Conservation (phyloP, 2,329 filamentous ascomycete genomes). For the Hymenoscyphus scutula region DNA sequence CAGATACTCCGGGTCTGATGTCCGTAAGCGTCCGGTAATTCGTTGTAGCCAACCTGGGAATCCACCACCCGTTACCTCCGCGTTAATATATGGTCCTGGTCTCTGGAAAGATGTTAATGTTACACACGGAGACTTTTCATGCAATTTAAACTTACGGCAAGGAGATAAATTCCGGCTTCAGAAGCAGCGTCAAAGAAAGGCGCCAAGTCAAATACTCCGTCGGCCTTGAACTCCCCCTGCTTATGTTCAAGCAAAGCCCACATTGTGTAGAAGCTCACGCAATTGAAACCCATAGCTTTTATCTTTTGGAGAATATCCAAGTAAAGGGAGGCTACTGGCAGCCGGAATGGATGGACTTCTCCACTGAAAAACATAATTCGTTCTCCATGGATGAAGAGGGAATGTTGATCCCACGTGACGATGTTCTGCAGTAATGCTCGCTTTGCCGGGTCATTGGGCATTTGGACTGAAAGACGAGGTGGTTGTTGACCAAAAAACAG, state of each 20-base stretch:
- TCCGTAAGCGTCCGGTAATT: conserved; percentile 62
- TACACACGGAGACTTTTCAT: not conserved
- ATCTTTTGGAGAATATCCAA: conserved; percentile 77
- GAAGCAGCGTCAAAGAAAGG: conserved; percentile 72
- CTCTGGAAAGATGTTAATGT: not conserved
- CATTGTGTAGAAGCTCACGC: conserved; percentile 72
- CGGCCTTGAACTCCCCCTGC: conserved; percentile 62
- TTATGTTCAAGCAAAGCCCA: conserved; percentile 75
- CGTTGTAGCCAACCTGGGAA: conserved; percentile 79
- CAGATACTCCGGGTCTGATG: conserved; percentile 59
- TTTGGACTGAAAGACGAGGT: not conserved
- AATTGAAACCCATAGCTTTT: conserved; percentile 73
- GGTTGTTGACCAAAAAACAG: not conserved
- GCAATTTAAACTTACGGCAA: conserved; percentile 45
- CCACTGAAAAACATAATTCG: conserved; percentile 70
- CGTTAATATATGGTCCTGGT: conserved; percentile 54
- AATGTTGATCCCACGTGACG: conserved; percentile 71
- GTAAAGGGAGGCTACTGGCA: conserved; percentile 58
- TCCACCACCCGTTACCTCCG: conserved; percentile 62
- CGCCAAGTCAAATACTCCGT: conserved; percentile 69
- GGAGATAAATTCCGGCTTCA: conserved; percentile 68
- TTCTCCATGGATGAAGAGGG: conserved; percentile 67
- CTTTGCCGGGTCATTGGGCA: conserved; percentile 2
- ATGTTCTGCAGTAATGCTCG: conserved; percentile 1
- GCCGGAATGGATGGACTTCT: conserved; percentile 66